Conservation (phyloP, 352 stramenopile species). For the Pythium grandisporangium region DNA sequence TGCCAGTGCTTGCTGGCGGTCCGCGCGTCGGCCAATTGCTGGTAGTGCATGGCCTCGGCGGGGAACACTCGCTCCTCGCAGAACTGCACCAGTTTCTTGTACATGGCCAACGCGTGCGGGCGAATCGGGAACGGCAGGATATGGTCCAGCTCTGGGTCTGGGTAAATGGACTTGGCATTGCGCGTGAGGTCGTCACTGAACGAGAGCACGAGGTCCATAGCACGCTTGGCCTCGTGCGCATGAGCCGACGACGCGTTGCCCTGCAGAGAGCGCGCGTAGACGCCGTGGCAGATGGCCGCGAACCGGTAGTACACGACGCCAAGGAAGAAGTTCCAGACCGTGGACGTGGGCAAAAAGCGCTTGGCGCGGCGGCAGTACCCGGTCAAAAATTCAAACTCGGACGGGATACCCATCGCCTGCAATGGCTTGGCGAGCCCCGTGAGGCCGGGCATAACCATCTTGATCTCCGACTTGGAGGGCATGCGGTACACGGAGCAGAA, state of each 20-base stretch:
- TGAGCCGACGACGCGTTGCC: conserved; percentile 81
- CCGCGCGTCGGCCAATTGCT: conserved; percentile 49
- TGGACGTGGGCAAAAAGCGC: conserved; percentile 34
- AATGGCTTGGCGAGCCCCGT: conserved; percentile 18
- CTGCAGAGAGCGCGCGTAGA: conserved; percentile 57
- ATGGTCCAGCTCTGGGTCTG: conserved; percentile 31
- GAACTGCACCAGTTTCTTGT: conserved; percentile 83
- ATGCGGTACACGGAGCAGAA: conserved; percentile 45
- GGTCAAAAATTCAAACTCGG: conserved; percentile 40
- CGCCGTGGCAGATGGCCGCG: conserved; percentile 71
- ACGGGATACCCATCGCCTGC: conserved; percentile 52
- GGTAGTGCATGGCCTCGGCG: conserved; percentile 80
- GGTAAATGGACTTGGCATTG: conserved; percentile 29
- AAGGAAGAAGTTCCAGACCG: conserved; percentile 72
- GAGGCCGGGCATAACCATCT: conserved; percentile 46
- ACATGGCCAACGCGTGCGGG: conserved; percentile 64
- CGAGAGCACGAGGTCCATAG: conserved; percentile 53
- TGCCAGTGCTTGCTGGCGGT: conserved; percentile 63
- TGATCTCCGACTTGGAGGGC: conserved; percentile 24
- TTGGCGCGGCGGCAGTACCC: conserved; percentile 47
- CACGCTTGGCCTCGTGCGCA: conserved; percentile 47
- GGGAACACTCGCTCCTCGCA: conserved; percentile 87
- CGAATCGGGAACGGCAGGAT: conserved; percentile 71
- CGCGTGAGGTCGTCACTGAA: conserved; percentile 26
- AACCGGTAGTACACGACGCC: conserved; percentile 69